Percentiles rank a stretch among this genome's conserved stretches.
Evolutionary conservation across 164 flowering plant genomes (phyloP).

Genomic region (Stephania japonica): DNA sequence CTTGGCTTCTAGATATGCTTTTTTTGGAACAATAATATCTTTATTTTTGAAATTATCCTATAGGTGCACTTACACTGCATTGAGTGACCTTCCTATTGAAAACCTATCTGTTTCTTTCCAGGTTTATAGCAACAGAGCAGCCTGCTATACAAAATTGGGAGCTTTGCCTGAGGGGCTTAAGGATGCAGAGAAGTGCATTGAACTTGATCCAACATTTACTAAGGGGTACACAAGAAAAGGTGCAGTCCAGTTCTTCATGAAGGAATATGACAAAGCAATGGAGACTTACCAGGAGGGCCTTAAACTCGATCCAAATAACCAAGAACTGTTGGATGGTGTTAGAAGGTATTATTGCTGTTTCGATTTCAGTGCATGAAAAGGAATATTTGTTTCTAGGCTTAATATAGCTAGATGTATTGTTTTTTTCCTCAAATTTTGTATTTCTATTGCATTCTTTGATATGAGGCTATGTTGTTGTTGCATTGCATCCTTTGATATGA

Average conservation of each 20-base stretch:
- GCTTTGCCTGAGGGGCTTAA: constrained; percentile 93
- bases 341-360: constrained; percentile 35
- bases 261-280: constrained; percentile 92
- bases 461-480: too few relatives aligned
- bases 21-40: not conserved
- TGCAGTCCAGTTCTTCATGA: constrained; percentile 93
- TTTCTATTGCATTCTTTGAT: not conserved
- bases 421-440: not conserved
- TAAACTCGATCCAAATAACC: constrained; percentile 81
- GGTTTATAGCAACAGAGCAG: constrained; percentile 97
- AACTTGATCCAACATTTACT: constrained; percentile 87
- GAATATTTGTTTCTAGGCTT: not conserved
- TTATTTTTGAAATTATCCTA: not conserved
- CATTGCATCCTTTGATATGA: not conserved
- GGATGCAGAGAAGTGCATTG: constrained; percentile 98
- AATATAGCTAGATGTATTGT: not conserved
- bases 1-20: not conserved
- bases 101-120: constrained; percentile 21
- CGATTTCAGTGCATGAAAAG: not conserved
- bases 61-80: not conserved
- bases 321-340: constrained; percentile 79
- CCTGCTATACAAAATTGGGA: constrained; percentile 87
- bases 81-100: not conserved
- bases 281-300: constrained; percentile 94
- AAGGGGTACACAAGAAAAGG: constrained; percentile 95